Conservation (phyloP, 768 basidiomycete genomes). For the Pulveroboletus ravenelii region DNA sequence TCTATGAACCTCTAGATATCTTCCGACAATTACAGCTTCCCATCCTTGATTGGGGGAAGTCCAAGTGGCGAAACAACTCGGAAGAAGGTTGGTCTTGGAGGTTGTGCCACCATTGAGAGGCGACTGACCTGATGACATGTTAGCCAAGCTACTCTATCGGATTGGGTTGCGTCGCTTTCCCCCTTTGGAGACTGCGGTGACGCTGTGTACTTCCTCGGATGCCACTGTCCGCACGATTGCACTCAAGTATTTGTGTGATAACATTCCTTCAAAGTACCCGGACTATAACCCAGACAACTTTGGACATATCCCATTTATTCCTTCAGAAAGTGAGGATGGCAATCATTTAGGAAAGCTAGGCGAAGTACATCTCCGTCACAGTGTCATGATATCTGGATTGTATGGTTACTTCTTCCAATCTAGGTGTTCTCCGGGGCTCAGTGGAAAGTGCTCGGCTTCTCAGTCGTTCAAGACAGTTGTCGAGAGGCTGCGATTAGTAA, state of each 20-base stretch:
- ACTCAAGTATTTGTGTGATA: slow-evolving; percentile 78
- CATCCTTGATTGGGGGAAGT: slow-evolving; percentile 81
- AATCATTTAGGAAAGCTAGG: slow-evolving; percentile 53
- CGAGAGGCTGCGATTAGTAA: slow-evolving; percentile 53
- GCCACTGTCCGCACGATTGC: slow-evolving; percentile 51
- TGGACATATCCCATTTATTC: slow-evolving; percentile 68
- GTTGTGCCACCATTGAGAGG: background rate
- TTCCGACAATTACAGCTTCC: slow-evolving; percentile 75
- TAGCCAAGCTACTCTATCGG: slow-evolving; percentile 76
- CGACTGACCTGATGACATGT: slow-evolving; percentile 1
- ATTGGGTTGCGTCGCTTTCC: slow-evolving; percentile 69
- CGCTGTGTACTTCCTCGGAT: slow-evolving; percentile 60
- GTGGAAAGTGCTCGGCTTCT: slow-evolving; percentile 75
- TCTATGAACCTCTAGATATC: slow-evolving; percentile 80
- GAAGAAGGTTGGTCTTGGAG: slow-evolving; percentile 66
- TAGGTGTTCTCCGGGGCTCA: slow-evolving; percentile 68
- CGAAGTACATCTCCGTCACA: slow-evolving; percentile 43
- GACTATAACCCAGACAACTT: slow-evolving; percentile 56
- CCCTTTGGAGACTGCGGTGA: slow-evolving; percentile 58
- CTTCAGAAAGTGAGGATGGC: slow-evolving; percentile 55
- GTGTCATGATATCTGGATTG: background rate
- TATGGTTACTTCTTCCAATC: background rate
- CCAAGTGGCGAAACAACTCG: slow-evolving; percentile 75
- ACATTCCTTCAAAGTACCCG: slow-evolving; percentile 55
- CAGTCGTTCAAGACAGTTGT: slow-evolving; percentile 52